phyloP scores from a whole-genome alignment of 1,284 basidiomycete species.

The Albatrellus sp. region DNA sequence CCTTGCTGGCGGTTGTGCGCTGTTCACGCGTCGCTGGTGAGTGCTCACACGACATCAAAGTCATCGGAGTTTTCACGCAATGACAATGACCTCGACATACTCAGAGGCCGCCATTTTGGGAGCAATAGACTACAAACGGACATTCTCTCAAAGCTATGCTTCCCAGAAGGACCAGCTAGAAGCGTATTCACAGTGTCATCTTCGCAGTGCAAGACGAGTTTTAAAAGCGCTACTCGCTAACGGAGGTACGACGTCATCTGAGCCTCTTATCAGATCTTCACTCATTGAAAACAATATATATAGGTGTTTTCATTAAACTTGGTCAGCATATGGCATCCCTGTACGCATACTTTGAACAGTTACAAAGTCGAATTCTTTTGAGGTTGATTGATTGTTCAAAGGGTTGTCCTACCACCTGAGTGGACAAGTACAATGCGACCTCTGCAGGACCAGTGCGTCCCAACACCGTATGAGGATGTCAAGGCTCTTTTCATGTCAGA shows the following conservation, averaged over 20 bases:
- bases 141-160: constrained; percentile 48
- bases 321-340: constrained; percentile 82
- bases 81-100: neutral
- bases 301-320: constrained; percentile 85
- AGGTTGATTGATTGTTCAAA: constrained; percentile 11
- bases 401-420: constrained; percentile 68
- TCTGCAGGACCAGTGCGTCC: constrained; percentile 78
- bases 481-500: constrained; percentile 62
- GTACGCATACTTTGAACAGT: constrained; percentile 21
- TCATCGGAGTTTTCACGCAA: too few relatives aligned
- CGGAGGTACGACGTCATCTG: constrained; percentile 43
- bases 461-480: constrained; percentile 62
- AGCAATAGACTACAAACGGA: constrained; percentile 78
- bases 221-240: constrained; percentile 75
- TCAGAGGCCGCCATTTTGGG: constrained; percentile 49
- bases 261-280: neutral
- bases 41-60: constrained; percentile 11
- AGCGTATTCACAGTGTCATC: constrained; percentile 71
- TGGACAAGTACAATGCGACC: constrained; percentile 59
- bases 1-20: constrained; percentile 49
- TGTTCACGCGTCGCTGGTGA: constrained; percentile 62
- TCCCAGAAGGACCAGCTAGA: constrained; percentile 42
- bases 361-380: too few relatives aligned
- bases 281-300: neutral
- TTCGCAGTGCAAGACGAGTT: constrained; percentile 66